Conservation (phyloP, 2,329 filamentous ascomycete species). For the Lasiodiplodia sp. region DNA sequence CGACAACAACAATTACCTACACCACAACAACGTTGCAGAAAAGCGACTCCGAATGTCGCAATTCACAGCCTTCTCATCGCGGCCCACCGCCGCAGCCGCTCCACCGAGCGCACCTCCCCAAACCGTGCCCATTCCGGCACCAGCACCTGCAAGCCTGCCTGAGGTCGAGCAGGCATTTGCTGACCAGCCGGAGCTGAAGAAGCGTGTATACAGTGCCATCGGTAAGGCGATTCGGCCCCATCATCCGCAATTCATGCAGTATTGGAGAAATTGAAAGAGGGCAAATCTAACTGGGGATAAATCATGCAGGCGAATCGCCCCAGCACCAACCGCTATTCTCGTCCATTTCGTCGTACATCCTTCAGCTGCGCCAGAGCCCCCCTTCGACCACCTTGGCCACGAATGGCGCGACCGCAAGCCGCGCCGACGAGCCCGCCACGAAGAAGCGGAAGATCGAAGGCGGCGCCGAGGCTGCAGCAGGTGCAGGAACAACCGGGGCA, state of each 20-base stretch:
- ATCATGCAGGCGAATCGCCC: conserved; percentile 13
- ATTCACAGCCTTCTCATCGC: conserved; percentile 26
- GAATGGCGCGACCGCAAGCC: conserved; percentile 6
- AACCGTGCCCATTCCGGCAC: neutral
- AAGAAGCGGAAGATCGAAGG: conserved; percentile 51
- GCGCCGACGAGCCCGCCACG: conserved; percentile 38
- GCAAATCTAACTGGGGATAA: neutral
- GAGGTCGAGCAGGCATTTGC: conserved; percentile 40
- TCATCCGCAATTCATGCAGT: neutral
- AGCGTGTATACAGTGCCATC: conserved; percentile 48
- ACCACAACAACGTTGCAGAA: neutral
- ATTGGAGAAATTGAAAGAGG: neutral
- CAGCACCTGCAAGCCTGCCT: conserved; percentile 10
- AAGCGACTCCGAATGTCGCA: conserved; percentile 19
- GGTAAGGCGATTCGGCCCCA: conserved; percentile 34
- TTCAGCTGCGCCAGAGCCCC: conserved; percentile 22
- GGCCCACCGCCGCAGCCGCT: conserved; percentile 18
- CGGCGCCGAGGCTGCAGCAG: conserved; percentile 15
- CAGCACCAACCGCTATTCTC: conserved; percentile 28
- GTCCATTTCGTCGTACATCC: conserved; percentile 31
- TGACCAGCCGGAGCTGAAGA: conserved; percentile 44
- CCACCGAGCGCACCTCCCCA: neutral
- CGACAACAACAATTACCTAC: conserved; percentile 6
- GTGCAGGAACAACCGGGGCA: conserved; percentile 29
- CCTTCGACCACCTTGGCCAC: neutral